A percentile compares a stretch with the other conserved stretches of the same genome.
phyloP scores from a whole-genome alignment of 805 yeast species.

The Kodamaea sagamina region DNA sequence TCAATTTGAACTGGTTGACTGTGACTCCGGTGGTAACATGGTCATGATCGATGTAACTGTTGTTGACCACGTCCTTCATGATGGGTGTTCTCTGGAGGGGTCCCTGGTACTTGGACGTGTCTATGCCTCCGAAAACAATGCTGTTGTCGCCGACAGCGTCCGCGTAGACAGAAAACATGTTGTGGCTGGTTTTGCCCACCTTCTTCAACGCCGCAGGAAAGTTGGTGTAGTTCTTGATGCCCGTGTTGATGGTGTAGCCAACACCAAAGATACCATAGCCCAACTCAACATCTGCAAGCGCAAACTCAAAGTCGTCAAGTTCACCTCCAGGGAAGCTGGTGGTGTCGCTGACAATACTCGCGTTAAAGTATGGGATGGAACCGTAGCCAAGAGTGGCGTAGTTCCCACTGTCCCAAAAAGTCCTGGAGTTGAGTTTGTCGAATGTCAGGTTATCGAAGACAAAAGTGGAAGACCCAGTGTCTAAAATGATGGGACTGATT shows the following conservation, averaged over 20 bases:
- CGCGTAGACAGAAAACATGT: conserved; percentile 17
- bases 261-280: conserved; percentile 19
- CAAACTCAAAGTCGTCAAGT: conserved; percentile 12
- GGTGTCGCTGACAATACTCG: conserved; percentile 7
- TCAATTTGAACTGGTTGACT: conserved; percentile 15
- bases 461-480: conserved; percentile 16
- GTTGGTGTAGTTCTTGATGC: conserved; percentile 15
- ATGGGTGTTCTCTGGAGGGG: conserved; percentile 20
- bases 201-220: conserved; percentile 19
- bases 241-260: conserved; percentile 17
- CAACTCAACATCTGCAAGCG: conserved; percentile 6
- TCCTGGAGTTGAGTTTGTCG: background rate
- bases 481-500: conserved; percentile 11
- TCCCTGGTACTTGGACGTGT: conserved; percentile 28
- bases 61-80: conserved; percentile 8
- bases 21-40: conserved; percentile 14
- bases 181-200: conserved; percentile 13
- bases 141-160: conserved; percentile 12
- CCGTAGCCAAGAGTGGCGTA: conserved; percentile 7
- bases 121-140: conserved; percentile 37
- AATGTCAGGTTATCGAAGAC: conserved; percentile 3
- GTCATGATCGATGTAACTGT: conserved; percentile 10
- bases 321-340: conserved; percentile 4
- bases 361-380: conserved; percentile 7
- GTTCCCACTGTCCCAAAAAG: conserved; percentile 5